A percentile compares a stretch with the other conserved stretches of the same genome.
Evolutionary conservation across 176 grass and related monocot species (phyloP).

Genomic region (Aegilops umbellulata): DNA sequence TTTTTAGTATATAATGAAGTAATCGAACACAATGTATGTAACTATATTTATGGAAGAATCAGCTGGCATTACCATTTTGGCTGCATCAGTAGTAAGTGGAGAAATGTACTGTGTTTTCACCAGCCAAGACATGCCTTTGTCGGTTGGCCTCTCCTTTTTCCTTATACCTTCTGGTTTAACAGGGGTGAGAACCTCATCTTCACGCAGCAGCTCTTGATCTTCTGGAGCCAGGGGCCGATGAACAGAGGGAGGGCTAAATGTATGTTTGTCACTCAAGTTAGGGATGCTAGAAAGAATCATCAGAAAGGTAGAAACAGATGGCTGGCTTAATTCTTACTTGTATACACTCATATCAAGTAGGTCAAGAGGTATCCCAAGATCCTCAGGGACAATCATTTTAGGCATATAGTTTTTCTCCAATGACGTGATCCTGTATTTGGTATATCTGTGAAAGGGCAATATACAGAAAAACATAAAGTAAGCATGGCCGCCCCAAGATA

Average conservation of each 20-base stretch:
- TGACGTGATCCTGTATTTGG: conserved; percentile 85
- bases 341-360: conserved; percentile 93
- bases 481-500: conserved; percentile 7
- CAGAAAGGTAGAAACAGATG: conserved; percentile 23
- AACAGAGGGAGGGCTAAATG: conserved; percentile 57
- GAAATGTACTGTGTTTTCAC: conserved; percentile 99
- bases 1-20: conserved; percentile 25
- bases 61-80: conserved; percentile 65
- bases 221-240: conserved; percentile 51
- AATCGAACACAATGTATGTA: conserved; percentile 20
- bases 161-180: conserved; percentile 92
- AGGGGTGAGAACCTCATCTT: conserved; percentile 84
- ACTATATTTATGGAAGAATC: conserved; percentile 32
- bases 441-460: conserved; percentile 59
- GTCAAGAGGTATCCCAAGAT: conserved; percentile 98
- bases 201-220: conserved; percentile 89
- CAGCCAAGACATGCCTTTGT: conserved; percentile 97
- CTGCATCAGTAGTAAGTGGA: conserved; percentile 78
- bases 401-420: conserved; percentile 95
- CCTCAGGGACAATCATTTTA: conserved; percentile 78
- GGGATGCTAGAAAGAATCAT: conserved; percentile 18
- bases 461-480: conserved; percentile 27
- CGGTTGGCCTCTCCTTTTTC: conserved; percentile 91
- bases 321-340: conserved; percentile 60
- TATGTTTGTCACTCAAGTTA: conserved; percentile 15